These are phyloP conservation scores for Paxillus involutus DNA, from an alignment of 768 basidiomycete species.

Conservation along the genomic window DNA sequence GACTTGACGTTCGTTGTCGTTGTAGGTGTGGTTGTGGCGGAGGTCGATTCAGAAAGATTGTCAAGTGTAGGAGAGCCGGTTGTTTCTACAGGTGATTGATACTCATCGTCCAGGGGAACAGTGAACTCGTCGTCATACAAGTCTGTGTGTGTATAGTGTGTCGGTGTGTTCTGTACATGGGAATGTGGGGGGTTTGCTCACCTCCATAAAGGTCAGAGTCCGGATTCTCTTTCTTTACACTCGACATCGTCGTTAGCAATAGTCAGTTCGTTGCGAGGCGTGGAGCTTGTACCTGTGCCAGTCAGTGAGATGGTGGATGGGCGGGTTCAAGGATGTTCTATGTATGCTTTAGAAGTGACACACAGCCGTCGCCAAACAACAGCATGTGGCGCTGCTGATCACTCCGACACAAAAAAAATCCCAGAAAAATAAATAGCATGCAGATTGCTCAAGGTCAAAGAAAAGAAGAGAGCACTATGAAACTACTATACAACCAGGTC, in stretches of 20 bases:
- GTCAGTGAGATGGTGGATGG: neutral
- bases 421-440: slow-evolving; percentile 20
- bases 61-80: slow-evolving; percentile 18
- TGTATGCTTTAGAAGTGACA: slow-evolving; percentile 1
- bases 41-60: slow-evolving; percentile 15
- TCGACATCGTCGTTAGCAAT: slow-evolving; percentile 19
- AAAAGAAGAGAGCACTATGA: slow-evolving; percentile 12
- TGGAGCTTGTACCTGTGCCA: neutral
- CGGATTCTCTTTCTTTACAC: slow-evolving; percentile 25
- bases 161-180: neutral
- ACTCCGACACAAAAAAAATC: neutral
- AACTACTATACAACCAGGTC: slow-evolving; percentile 25
- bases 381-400: slow-evolving; percentile 6
- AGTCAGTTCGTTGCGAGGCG: neutral
- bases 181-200: slow-evolving; percentile 19
- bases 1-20: slow-evolving; percentile 20
- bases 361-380: slow-evolving; percentile 24
- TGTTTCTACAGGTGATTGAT: slow-evolving; percentile 26
- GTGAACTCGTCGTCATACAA: slow-evolving; percentile 52
- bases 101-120: slow-evolving; percentile 32
- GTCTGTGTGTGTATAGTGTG: slow-evolving; percentile 35
- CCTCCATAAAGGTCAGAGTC: slow-evolving; percentile 51
- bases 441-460: slow-evolving; percentile 9
- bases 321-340: neutral
- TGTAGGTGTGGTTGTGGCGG: slow-evolving; percentile 13